These are phyloP conservation scores for Backusella australiensis DNA, from an alignment of 192 early-diverging fungal species.

Conservation along the genomic window DNA sequence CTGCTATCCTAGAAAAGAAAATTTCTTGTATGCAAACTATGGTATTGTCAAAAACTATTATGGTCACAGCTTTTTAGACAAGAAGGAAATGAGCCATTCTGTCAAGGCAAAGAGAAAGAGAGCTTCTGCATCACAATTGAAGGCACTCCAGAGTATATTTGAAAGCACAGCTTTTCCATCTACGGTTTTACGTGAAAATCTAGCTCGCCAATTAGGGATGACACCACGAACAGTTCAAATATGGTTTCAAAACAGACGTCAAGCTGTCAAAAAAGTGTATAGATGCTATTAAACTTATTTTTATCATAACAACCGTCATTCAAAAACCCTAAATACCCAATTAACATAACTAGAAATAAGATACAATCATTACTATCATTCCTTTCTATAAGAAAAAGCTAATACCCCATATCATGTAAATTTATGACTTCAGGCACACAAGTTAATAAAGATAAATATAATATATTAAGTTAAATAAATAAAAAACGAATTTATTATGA, in stretches of 20 bases:
- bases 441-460: not conserved
- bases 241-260: constrained; percentile 85
- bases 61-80: not conserved
- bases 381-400: not conserved
- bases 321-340: not conserved
- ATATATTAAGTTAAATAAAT: not conserved
- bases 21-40: not conserved
- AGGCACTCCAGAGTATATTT: constrained; percentile 7
- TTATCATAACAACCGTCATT: not conserved
- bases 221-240: constrained; percentile 73
- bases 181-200: constrained; percentile 1
- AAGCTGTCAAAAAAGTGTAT: constrained; percentile 9
- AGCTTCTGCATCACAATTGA: not conserved
- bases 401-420: not conserved
- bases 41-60: not conserved
- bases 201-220: constrained; percentile 62
- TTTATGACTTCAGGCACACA: constrained; percentile 1
- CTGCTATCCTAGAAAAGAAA: not conserved
- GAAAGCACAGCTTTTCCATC: constrained; percentile 10
- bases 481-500: not conserved
- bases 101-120: constrained; percentile 4
- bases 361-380: not conserved
- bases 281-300: not conserved
- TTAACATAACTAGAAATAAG: not conserved
- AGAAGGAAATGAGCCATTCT: not conserved